These are phyloP conservation scores for Lyophyllum shimeji DNA, from an alignment of 768 basidiomycete genomes.

Conservation along the genomic window DNA sequence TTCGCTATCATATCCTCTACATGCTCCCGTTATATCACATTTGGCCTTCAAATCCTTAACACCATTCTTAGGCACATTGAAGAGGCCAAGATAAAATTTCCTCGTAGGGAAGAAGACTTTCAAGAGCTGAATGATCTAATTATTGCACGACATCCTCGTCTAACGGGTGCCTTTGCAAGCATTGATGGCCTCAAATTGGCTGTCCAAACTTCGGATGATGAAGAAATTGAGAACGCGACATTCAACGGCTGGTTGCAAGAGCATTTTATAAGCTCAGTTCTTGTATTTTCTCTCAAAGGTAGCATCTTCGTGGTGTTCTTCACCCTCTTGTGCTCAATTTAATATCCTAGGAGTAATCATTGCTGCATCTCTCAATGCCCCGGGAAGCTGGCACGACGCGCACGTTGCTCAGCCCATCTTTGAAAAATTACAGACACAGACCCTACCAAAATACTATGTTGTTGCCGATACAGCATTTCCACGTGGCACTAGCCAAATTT, in stretches of 20 bases:
- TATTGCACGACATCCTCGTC: constrained; percentile 25
- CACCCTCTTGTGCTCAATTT: background rate
- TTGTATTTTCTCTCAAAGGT: constrained; percentile 38
- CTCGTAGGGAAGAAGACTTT: constrained; percentile 31
- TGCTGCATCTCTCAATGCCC: constrained; percentile 15
- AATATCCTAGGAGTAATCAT: constrained; percentile 15
- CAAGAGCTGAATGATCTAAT: constrained; percentile 25
- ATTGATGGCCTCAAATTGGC: constrained; percentile 32
- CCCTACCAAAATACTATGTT: constrained; percentile 34
- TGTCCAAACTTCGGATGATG: constrained; percentile 34
- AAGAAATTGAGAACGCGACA: constrained; percentile 27
- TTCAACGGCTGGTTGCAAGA: constrained; percentile 44
- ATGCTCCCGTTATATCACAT: no score
- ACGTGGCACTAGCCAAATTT: constrained; percentile 17
- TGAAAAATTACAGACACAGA: constrained; percentile 23
- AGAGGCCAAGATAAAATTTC: no score
- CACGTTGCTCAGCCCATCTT: no score
- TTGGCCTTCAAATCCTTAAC: no score
- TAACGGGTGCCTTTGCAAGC: constrained; percentile 37
- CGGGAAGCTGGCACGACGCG: constrained; percentile 41
- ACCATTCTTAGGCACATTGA: no score
- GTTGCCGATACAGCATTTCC: constrained; percentile 42
- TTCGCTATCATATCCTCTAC: constrained; percentile 42
- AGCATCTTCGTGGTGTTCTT: background rate
- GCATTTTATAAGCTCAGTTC: constrained; percentile 38